Evolutionary conservation across 805 yeast genomes (phyloP).

Genomic region (Yarrowia deformans): DNA sequence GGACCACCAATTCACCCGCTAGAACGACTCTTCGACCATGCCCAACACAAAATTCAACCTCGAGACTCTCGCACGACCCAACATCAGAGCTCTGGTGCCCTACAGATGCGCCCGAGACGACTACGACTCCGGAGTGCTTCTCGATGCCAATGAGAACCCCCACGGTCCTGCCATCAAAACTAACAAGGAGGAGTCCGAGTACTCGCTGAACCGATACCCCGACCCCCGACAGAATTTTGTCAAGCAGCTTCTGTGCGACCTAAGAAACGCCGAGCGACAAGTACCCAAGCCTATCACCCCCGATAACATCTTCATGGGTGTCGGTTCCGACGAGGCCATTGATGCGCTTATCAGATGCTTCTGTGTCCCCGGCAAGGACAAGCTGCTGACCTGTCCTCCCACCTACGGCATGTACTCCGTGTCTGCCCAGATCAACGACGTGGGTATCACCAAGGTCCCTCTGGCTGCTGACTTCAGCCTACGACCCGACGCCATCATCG

Average conservation of each 20-base stretch:
- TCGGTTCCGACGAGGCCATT: constrained; percentile 96
- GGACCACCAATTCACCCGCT: background rate
- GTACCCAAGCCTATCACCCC: constrained; percentile 50
- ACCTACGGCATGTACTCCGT: constrained; percentile 97
- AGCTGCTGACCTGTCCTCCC: constrained; percentile 87
- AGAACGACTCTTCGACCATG: background rate
- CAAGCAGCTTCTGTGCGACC: constrained; percentile 72
- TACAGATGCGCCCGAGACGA: constrained; percentile 98
- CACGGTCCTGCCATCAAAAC: constrained; percentile 78
- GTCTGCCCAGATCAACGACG: constrained; percentile 89
- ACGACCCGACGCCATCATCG: constrained; percentile 62
- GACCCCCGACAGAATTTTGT: constrained; percentile 91
- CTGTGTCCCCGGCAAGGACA: constrained; percentile 83
- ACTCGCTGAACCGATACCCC: constrained; percentile 88
- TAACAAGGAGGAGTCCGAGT: constrained; percentile 54
- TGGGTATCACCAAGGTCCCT: constrained; percentile 76
- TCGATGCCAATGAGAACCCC: constrained; percentile 97
- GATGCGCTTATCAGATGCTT: constrained; percentile 86
- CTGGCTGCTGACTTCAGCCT: constrained; percentile 67
- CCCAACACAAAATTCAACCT: constrained; percentile 59
- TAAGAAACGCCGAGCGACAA: constrained; percentile 65
- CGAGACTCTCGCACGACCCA: constrained; percentile 76
- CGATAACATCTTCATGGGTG: constrained; percentile 87
- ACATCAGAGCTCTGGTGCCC: constrained; percentile 81
- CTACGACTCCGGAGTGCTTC: constrained; percentile 81